Conservation (phyloP, 2,329 filamentous ascomycete genomes). For the Apiospora phragmitis region DNA sequence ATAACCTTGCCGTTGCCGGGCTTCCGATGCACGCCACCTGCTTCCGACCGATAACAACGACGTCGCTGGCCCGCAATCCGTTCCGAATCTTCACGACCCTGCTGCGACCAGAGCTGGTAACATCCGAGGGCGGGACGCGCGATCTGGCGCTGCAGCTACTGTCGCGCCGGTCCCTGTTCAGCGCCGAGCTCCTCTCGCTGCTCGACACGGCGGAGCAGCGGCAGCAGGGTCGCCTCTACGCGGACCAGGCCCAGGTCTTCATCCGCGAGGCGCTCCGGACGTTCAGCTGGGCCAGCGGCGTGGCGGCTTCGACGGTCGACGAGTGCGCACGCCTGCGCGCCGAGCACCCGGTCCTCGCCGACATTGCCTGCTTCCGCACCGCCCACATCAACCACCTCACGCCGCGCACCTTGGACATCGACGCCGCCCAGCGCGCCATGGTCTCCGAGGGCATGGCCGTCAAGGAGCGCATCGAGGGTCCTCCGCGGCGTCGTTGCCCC, state of each 20-base stretch:
- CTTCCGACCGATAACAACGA: constrained; percentile 42
- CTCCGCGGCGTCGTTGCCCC: constrained; percentile 42
- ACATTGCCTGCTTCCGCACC: constrained; percentile 35
- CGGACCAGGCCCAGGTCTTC: constrained; percentile 36
- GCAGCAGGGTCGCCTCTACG: constrained; percentile 27
- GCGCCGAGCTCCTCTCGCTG: constrained; percentile 34
- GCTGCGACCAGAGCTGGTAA: constrained; percentile 42
- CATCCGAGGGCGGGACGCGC: constrained; percentile 27
- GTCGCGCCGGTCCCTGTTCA: constrained; percentile 42
- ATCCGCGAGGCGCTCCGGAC: constrained; percentile 44
- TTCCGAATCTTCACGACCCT: constrained; percentile 46
- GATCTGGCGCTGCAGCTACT: constrained; percentile 36
- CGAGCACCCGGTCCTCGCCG: constrained; percentile 46
- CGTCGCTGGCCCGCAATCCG: constrained; percentile 41
- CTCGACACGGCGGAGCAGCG: constrained; percentile 35
- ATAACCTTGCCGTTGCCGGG: constrained; percentile 47
- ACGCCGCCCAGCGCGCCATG: constrained; percentile 45
- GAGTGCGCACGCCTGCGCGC: constrained; percentile 42
- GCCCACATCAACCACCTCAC: constrained; percentile 57
- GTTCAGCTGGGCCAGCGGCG: constrained; percentile 46
- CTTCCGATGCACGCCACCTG: constrained; percentile 54
- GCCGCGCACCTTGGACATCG: constrained; percentile 50
- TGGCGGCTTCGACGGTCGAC: constrained; percentile 38
- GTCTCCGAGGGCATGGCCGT: constrained; percentile 37
- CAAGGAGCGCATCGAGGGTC: constrained; percentile 53